Percentiles rank a stretch among this genome's conserved stretches.
Evolutionary conservation across 768 basidiomycete genomes (phyloP).

Genomic region (Chalciporus piperatus): DNA sequence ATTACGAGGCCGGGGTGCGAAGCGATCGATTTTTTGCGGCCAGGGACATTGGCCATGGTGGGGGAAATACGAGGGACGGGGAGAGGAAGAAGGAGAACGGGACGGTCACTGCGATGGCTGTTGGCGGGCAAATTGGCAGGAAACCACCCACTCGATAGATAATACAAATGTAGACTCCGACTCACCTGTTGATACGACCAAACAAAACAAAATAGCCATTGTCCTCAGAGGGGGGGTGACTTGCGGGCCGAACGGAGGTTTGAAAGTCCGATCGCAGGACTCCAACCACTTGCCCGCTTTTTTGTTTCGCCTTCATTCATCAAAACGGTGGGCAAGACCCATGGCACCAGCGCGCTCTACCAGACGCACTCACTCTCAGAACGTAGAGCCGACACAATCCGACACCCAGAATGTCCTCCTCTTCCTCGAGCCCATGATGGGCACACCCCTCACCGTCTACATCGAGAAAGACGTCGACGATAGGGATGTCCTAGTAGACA

Average conservation of each 20-base stretch:
- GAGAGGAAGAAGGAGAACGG: not conserved
- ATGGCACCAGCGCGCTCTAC: conserved; percentile 77
- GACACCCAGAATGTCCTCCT: conserved; percentile 40
- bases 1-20: conserved; percentile 63
- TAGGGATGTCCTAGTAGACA: conserved; percentile 57
- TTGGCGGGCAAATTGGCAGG: conserved; percentile 11
- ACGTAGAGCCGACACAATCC: conserved; percentile 25
- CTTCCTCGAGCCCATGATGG: conserved; percentile 83
- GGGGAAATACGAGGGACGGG: conserved; percentile 4
- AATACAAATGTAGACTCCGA: conserved; percentile 33
- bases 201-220: conserved; percentile 23
- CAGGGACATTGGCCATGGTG: conserved; percentile 52
- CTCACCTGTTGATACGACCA: conserved; percentile 25
- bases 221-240: conserved; percentile 3
- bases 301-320: conserved; percentile 20
- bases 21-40: conserved; percentile 78
- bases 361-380: conserved; percentile 43
- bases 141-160: conserved; percentile 25
- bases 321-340: conserved; percentile 51
- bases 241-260: not conserved
- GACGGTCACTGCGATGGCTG: conserved; percentile 1
- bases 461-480: conserved; percentile 80
- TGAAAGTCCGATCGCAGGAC: conserved; percentile 28
- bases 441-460: conserved; percentile 69
- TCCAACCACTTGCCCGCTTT: conserved; percentile 27